Evolutionary conservation across 768 basidiomycete genomes (phyloP), one percentile per base, ranked within the genome.

Genomic region (Xerocomellus intermedius): DNA sequence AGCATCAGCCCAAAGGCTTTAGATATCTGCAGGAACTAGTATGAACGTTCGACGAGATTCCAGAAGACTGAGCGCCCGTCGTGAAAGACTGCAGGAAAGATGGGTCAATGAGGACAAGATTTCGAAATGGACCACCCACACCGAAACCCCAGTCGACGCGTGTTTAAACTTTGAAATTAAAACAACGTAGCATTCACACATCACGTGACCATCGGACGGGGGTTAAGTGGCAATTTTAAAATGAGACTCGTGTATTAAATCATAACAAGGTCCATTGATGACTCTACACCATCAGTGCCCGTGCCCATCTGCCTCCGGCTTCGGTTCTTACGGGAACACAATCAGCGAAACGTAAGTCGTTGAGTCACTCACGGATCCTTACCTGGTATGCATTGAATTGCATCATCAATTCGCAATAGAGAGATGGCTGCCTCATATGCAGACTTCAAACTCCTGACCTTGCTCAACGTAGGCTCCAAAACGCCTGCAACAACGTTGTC

Each of bases 381-480:
- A 91, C 91, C 91, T 56, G 91, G 89, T 44, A 89, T 79, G 72
- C 89, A 91, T 65, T 93, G 91, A 58, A 94, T 94, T n/a, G 91
- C 91, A 72, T 94, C 95, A 70, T 98, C 95, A 64, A 98, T 98
- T 57, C 97, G 83, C 70, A 99, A 76, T 56, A 98, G 76, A 54
- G 93, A 93, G 38, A 97, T 94, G 5, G 95, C 94, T 30, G 96
- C 95, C 71, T 98, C 95, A 61, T 95, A 91, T 33, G 97, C 97
- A 33, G 90, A 93, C 79, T 99, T 99, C 71, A 99, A 74, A 68
- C 92, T 95, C 76, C 91, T 92, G 62, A 98, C 90, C 75, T 99
- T 98, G 78, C 90, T 91, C 76, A 99, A 83, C 9, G 94, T 98
- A 5, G 97, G 97, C 74, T 98, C 97, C 43, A 99, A 77, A 30